Conservation (phyloP, 495 filamentous ascomycete genomes). For the Cetradonia linearis region DNA sequence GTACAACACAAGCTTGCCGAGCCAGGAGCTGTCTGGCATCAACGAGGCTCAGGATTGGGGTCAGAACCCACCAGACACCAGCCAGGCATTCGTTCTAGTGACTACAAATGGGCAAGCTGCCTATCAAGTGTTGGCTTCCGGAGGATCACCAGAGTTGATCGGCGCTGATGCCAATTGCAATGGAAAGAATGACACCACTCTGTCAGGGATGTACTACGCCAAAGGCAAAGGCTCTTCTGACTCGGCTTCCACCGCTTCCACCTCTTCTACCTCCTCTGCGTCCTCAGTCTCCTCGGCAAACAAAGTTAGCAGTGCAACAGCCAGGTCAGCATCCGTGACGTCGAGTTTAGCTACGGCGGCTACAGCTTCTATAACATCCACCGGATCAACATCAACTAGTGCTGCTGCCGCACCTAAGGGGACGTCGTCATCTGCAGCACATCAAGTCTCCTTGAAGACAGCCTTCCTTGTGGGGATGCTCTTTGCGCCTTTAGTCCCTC, state of each 20-base stretch:
- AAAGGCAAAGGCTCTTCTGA: slow-evolving; percentile 4
- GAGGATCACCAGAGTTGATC: slow-evolving; percentile 13
- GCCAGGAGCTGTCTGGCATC: slow-evolving; percentile 22
- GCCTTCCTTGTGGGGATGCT: slow-evolving; percentile 17
- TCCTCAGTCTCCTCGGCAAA: slow-evolving; percentile 6
- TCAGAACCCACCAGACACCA: slow-evolving; percentile 21
- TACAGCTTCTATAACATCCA: slow-evolving; percentile 4
- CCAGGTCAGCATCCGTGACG: slow-evolving; percentile 7
- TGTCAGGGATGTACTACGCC: slow-evolving; percentile 16
- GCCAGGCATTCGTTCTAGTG: slow-evolving; percentile 12
- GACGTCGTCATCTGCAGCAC: neutral
- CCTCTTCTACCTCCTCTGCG: slow-evolving; percentile 9
- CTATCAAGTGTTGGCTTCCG: slow-evolving; percentile 11
- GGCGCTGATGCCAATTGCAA: slow-evolving; percentile 18
- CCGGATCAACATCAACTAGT: slow-evolving; percentile 5
- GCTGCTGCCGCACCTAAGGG: slow-evolving; percentile 7
- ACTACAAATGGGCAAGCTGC: slow-evolving; percentile 9
- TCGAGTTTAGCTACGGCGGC: slow-evolving; percentile 4
- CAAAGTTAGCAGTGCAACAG: neutral
- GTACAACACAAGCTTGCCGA: slow-evolving; percentile 19
- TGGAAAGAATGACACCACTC: slow-evolving; percentile 16
- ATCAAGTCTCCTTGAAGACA: slow-evolving; percentile 13
- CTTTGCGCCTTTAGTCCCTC: slow-evolving; percentile 2
- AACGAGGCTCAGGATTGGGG: slow-evolving; percentile 19
- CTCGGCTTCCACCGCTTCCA: neutral